A percentile compares a stretch with the other conserved stretches of the same genome.
Evolutionary conservation across 1,139 yeast species (phyloP).

Genomic region (Scheffersomyces parashehatae): DNA sequence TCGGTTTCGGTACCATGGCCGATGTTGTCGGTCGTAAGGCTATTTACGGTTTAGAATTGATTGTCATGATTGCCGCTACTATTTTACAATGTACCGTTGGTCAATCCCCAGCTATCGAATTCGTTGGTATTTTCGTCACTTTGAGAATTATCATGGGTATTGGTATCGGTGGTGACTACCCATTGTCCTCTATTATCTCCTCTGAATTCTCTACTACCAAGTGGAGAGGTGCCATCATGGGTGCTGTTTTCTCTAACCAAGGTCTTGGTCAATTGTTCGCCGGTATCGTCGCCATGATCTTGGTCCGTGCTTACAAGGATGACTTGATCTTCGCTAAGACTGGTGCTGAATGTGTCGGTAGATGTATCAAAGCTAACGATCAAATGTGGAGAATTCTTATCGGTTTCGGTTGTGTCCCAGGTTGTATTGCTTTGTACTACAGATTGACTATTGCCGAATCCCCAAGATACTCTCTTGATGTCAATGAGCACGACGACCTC

Average conservation of each 20-base stretch:
- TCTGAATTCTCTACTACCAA: constrained; percentile 88
- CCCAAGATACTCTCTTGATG: constrained; percentile 84
- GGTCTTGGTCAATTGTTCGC: constrained; percentile 91
- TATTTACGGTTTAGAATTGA: constrained; percentile 83
- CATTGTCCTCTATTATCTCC: constrained; percentile 89
- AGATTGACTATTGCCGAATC: constrained; percentile 94
- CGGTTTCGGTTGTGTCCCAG: constrained; percentile 91
- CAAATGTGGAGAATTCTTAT: constrained; percentile 91
- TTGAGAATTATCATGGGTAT: constrained; percentile 86
- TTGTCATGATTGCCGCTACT: constrained; percentile 80
- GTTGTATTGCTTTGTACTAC: constrained; percentile 76
- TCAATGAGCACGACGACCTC: constrained; percentile 56
- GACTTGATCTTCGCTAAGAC: constrained; percentile 51
- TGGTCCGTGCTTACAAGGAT: constrained; percentile 71
- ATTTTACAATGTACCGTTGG: constrained; percentile 75
- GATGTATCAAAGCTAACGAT: constrained; percentile 75
- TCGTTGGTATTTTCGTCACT: constrained; percentile 71
- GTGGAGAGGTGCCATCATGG: constrained; percentile 97
- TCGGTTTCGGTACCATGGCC: constrained; percentile 82
- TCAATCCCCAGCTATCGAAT: constrained; percentile 64
- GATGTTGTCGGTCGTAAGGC: constrained; percentile 86
- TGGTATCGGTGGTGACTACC: constrained; percentile 99
- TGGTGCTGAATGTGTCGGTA: constrained; percentile 59
- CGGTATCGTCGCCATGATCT: constrained; percentile 74
- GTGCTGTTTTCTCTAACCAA: constrained; percentile 89